These are phyloP conservation scores for Gossypium schwendimanii DNA, from an alignment of 441 rosid genomes.

Conservation along the genomic window DNA sequence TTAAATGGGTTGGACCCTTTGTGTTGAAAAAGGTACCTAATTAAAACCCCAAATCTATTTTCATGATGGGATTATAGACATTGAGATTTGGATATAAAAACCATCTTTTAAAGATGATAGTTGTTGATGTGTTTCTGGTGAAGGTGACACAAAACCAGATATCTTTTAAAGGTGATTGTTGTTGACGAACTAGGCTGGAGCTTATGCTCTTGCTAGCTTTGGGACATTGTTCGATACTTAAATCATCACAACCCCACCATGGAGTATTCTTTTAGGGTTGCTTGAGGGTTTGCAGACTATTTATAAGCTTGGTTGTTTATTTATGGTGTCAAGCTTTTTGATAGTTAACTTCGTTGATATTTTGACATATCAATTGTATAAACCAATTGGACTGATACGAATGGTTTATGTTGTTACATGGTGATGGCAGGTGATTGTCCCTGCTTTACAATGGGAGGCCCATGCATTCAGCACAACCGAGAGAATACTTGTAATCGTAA, in stretches of 20 bases:
- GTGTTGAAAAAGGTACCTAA: background rate
- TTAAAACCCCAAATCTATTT: background rate
- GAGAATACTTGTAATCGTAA: constrained; percentile 31
- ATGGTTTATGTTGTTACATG: background rate
- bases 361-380: background rate
- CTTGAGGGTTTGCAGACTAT: no score
- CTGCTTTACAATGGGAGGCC: constrained; percentile 39
- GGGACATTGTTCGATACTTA: no score
- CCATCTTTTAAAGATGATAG: background rate
- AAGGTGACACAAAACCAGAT: no score
- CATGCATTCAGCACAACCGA: constrained; percentile 26
- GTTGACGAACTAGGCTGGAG: no score
- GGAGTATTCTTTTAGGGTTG: no score
- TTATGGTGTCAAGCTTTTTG: no score
- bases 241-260: no score
- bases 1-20: background rate
- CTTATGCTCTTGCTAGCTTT: no score
- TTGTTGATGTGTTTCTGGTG: background rate
- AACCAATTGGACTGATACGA: background rate
- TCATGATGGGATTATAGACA: background rate
- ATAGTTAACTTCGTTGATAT: no score
- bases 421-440: constrained; percentile 31
- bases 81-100: background rate
- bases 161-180: no score
- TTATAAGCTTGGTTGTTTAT: no score